These are phyloP conservation scores for Yamadazyma atlantica DNA, from an alignment of 1,139 yeast genomes.

Conservation along the genomic window DNA sequence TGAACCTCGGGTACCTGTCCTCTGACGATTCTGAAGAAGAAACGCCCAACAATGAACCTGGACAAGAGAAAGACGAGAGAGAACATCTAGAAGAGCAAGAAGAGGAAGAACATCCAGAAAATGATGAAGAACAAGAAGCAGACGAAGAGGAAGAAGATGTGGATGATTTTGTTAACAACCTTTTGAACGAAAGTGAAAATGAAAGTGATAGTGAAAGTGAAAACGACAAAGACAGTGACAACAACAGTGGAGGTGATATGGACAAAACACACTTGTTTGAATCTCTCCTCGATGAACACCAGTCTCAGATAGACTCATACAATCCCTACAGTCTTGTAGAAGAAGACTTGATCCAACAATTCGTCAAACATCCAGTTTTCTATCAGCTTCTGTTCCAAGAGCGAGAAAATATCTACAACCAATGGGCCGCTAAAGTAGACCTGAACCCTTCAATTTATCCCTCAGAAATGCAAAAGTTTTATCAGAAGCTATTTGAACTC, in stretches of 20 bases:
- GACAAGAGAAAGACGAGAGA: slow-evolving; percentile 3
- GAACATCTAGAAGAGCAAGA: slow-evolving; percentile 2
- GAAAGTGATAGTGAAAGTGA: slow-evolving; percentile 7
- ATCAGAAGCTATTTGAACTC: slow-evolving; percentile 27
- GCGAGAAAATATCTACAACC: slow-evolving; percentile 28
- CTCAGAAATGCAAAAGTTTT: slow-evolving; percentile 23
- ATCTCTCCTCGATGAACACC: slow-evolving; percentile 23
- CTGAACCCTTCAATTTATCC: slow-evolving; percentile 20
- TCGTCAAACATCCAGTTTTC: slow-evolving; percentile 31
- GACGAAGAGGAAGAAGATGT: slow-evolving; percentile 5
- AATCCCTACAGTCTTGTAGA: slow-evolving; percentile 43
- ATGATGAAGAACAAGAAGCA: not conserved
- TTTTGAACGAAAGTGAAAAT: slow-evolving; percentile 10
- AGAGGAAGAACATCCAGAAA: not conserved
- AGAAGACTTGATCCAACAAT: slow-evolving; percentile 32
- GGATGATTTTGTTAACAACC: slow-evolving; percentile 10
- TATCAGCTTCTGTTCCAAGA: slow-evolving; percentile 23
- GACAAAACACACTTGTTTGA: slow-evolving; percentile 4
- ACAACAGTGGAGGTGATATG: not conserved
- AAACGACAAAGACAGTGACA: not conserved
- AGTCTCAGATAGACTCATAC: slow-evolving; percentile 27
- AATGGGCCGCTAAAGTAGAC: slow-evolving; percentile 27
- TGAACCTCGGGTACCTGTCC: slow-evolving; percentile 7
- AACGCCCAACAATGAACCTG: slow-evolving; percentile 3
- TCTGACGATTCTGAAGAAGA: slow-evolving; percentile 3